A percentile compares a stretch with the other conserved stretches of the same genome.
phyloP scores from a whole-genome alignment of 148 eudicot genomes.

The Nyssa sinensis region DNA sequence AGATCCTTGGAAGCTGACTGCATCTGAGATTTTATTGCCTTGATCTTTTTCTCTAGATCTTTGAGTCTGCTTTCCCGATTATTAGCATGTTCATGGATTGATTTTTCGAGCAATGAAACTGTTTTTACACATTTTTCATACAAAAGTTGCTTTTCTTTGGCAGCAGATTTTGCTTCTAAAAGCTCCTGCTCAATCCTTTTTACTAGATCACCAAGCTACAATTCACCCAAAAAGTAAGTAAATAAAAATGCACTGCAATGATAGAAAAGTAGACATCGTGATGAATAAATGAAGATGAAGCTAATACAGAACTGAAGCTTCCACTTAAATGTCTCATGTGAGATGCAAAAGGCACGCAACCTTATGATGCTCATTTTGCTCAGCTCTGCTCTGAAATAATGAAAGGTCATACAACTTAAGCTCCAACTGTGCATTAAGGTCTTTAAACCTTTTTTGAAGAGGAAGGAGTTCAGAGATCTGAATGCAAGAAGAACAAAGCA shows the following conservation, averaged over 20 bases:
- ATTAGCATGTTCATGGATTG: slow-evolving; percentile 68
- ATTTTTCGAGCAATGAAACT: slow-evolving; percentile 71
- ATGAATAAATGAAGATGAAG: neutral
- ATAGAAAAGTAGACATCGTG: neutral
- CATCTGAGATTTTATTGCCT: slow-evolving; percentile 65
- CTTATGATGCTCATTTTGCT: slow-evolving; percentile 98
- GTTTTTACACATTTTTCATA: slow-evolving; percentile 54
- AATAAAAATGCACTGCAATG: neutral
- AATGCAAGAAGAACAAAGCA: slow-evolving; percentile 9
- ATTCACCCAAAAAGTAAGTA: slow-evolving; percentile 3
- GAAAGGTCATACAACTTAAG: slow-evolving; percentile 86
- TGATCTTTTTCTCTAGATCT: slow-evolving; percentile 79
- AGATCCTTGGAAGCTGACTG: slow-evolving; percentile 80
- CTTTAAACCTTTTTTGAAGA: slow-evolving; percentile 68
- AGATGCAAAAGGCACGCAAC: slow-evolving; percentile 39
- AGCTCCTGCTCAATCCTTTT: slow-evolving; percentile 89
- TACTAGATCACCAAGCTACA: slow-evolving; percentile 77
- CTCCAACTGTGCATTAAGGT: slow-evolving; percentile 70
- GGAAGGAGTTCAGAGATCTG: slow-evolving; percentile 82
- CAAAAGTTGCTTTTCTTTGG: slow-evolving; percentile 57
- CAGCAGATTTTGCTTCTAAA: slow-evolving; percentile 64
- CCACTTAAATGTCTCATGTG: neutral
- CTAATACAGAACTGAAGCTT: neutral
- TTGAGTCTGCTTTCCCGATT: slow-evolving; percentile 75
- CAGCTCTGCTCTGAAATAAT: slow-evolving; percentile 72